phyloP scores from a whole-genome alignment of 306 rosid genomes.

The Sesbania bispinosa region DNA sequence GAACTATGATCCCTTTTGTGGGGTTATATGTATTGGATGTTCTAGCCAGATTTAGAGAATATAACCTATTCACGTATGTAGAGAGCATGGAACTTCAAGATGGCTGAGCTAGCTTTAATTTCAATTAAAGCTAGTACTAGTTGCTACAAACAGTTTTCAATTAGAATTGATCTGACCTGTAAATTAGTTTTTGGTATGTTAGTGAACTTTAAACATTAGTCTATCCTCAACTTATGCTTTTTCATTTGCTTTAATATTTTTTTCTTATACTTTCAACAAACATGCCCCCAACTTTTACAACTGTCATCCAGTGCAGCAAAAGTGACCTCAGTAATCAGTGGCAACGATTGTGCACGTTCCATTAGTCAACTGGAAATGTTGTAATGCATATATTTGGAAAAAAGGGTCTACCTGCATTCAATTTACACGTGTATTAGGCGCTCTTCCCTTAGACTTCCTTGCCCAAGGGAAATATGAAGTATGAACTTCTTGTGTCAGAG shows the following conservation, averaged over 20 bases:
- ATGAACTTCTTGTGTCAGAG: not conserved
- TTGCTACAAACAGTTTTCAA: not conserved
- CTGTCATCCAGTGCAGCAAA: constrained; percentile 20
- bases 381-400: not conserved
- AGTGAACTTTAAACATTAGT: not conserved
- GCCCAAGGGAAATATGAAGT: not conserved
- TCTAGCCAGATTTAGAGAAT: constrained; percentile 3
- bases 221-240: not conserved
- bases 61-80: not conserved
- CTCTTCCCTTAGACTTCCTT: not conserved
- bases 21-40: constrained; percentile 13
- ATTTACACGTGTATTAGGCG: not conserved
- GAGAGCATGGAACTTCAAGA: constrained; percentile 27
- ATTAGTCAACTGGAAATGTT: constrained; percentile 14
- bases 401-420: not conserved
- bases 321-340: constrained; percentile 22
- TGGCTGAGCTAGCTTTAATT: constrained; percentile 17
- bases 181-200: not conserved
- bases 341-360: constrained; percentile 29
- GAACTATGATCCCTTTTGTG: not conserved
- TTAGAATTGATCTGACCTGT: constrained; percentile 9
- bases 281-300: constrained; percentile 15
- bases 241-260: not conserved
- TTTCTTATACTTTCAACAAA: not conserved
- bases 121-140: not conserved